Conservation (phyloP, 2,329 filamentous ascomycete species). For the Periconia sp. region DNA sequence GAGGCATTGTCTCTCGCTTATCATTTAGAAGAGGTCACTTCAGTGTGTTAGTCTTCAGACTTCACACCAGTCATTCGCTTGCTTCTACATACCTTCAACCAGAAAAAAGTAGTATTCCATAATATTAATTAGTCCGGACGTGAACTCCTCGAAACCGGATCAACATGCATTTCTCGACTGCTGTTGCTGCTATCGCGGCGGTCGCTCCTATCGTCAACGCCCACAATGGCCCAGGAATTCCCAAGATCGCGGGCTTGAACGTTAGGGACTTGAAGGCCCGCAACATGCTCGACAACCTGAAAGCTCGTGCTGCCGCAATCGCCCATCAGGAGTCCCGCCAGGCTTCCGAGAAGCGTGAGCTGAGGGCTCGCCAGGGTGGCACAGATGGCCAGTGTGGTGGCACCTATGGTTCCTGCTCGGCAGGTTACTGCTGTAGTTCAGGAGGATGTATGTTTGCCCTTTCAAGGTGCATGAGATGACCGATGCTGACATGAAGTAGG, state of each 20-base stretch:
- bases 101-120: conserved; percentile 25
- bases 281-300: conserved; percentile 35
- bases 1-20: conserved; percentile 11
- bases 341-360: conserved; percentile 20
- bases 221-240: conserved; percentile 36
- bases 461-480: not conserved
- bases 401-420: conserved; percentile 34
- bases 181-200: conserved; percentile 36
- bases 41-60: conserved; percentile 34
- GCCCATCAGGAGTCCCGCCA: conserved; percentile 18
- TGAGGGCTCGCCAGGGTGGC: conserved; percentile 35
- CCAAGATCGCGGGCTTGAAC: conserved; percentile 43
- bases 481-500: conserved; percentile 32
- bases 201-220: conserved; percentile 37
- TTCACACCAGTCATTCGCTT: conserved; percentile 42
- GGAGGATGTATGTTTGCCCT: conserved; percentile 32
- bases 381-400: conserved; percentile 40
- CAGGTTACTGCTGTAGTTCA: conserved; percentile 43
- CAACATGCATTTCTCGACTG: conserved; percentile 42
- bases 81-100: conserved; percentile 15
- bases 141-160: not conserved
- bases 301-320: conserved; percentile 30
- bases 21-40: conserved; percentile 24
- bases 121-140: conserved; percentile 23
- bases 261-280: conserved; percentile 42